Percentiles rank a stretch among this genome's conserved stretches.
phyloP scores from a whole-genome alignment of 352 stramenopile species.

The Globisporangium emineosum region DNA sequence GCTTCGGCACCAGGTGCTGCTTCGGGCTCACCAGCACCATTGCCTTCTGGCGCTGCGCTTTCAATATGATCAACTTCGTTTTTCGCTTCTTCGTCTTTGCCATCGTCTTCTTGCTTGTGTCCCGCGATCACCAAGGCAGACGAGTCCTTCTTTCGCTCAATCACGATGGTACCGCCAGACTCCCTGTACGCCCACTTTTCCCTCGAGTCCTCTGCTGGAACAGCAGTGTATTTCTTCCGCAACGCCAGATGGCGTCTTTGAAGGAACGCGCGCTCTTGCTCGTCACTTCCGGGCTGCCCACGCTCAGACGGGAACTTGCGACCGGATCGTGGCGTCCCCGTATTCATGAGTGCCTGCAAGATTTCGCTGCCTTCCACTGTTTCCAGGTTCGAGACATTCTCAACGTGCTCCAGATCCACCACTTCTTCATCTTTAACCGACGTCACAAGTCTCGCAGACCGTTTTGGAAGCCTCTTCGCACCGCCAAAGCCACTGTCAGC shows the following conservation, averaged over 20 bases:
- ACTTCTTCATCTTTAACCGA: constrained; percentile 29
- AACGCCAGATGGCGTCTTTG: constrained; percentile 40
- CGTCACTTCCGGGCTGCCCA: constrained; percentile 40
- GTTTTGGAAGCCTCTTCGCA: constrained; percentile 12
- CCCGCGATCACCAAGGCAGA: background rate
- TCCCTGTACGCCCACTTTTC: constrained; percentile 21
- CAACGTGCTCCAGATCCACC: constrained; percentile 41
- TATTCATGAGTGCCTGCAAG: constrained; percentile 39
- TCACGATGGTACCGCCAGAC: constrained; percentile 13
- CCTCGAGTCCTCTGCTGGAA: constrained; percentile 21
- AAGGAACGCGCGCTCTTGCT: constrained; percentile 43
- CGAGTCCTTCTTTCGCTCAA: constrained; percentile 18
- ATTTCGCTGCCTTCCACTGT: constrained; percentile 70
- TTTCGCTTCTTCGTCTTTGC: background rate
- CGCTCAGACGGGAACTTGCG: constrained; percentile 54
- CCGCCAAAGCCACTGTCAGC: constrained; percentile 5
- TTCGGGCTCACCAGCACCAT: background rate
- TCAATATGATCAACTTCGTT: background rate
- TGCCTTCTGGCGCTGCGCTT: background rate
- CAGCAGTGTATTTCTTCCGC: constrained; percentile 32
- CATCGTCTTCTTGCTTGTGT: background rate
- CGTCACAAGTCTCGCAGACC: constrained; percentile 10
- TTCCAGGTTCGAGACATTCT: constrained; percentile 38
- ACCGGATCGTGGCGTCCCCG: constrained; percentile 36
- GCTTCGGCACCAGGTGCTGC: background rate